Evolutionary conservation across 1,284 basidiomycete genomes (phyloP), one percentile per base, ranked within the genome.

Genomic region (Tylopilus orsonianus): DNA sequence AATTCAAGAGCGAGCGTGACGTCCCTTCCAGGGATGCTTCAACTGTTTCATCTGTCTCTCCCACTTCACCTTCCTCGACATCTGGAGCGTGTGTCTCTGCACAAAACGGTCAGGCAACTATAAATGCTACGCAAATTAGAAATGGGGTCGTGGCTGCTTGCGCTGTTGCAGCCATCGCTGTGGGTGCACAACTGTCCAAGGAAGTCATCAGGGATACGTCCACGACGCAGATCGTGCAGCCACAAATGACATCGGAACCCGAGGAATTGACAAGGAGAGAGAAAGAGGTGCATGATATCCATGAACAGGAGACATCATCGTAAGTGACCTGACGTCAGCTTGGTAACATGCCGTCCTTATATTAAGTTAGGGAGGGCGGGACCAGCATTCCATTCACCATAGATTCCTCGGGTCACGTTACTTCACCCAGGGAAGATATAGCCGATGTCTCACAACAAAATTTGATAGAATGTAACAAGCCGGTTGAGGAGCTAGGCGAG

Each of bases 341-440:
- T 22, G 9, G 0, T 18, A 1, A 29, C 2, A 18, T n/a, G 6
- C 4, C 10, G 9, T 24, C 14, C 39, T 45, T 26, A 45, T 18
- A 14, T 29, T 32, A 14, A 30, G 29, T 22, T 18, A 61, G 56
- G 42, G 43, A 23, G 18, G 14, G 10, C 4, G 35, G 41, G 16
- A 22, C 41, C 20, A n/a, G n/a, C n/a, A 10, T 13, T 16, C 8
- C 33, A 10, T 26, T 33, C 7, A 26, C 29, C 8, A 10, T 16
- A 8, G 37, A 8, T 19, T 13, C 14, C 23, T 30, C 16, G n/a
- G 34, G 24, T 30, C 19, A 16, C 13, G 4, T 2, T n/a, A 3
- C 24, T 14, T 44, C 9, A 4, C n/a, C 46, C 14, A 19, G 5
- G 2, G 24, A 39, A 6, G 3, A 29, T 19, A n/a, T n/a, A n/a